Base-by-base conservation (phyloP, 805 yeast species). In the Isabelozyma gotoi region DNA sequence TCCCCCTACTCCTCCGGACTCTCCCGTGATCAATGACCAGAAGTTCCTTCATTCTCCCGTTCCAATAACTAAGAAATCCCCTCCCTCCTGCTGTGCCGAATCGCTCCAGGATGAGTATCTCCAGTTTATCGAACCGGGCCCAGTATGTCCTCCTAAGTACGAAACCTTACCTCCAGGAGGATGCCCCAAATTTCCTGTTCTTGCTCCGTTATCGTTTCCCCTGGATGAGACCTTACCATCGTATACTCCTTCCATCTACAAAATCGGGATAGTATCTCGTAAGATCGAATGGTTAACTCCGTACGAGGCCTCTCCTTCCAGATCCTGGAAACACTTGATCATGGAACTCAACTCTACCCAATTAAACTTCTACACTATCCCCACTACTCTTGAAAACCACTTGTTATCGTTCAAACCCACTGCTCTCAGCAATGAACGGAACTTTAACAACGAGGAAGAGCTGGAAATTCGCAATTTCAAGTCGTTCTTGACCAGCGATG, bases 261-360 rank as follows among this genome's bases (percentile, higher is more conserved):
- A 80, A 41, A 56, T 80, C 2, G 83, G 88, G 0, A 54, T 77
- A 1, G 74, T 84, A 1, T 59, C 77, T 5, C 71, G 90, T 53
- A 91, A 90, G 57, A 55, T 76, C 38, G 97, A 90, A 62, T 81
- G 90, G 84, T 48, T 80, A 1, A 76, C 88, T 3, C 97, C 97
- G 0, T 85, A 83, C 57, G 90, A 85, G 51, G 69, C 81, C 2
- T 75, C 95, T 0, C 73, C 81, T 2, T 60, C 71, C 7, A 71
- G 96, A 48, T 74, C 79, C 8, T 91, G 98, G 98, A 76, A 73
- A 51, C 69, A 76, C 35, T 76, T 76, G 36, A 70, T 85, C 17
- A 71, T 88, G 62, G 95, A 86, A 56, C 68, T 91, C 40, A 89
- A 91, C 69, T 87, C 92, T 15, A 91, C 97, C 1, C 96, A 88